These are phyloP conservation scores for Malus orientalis DNA, from an alignment of 306 rosid species.

Conservation along the genomic window DNA sequence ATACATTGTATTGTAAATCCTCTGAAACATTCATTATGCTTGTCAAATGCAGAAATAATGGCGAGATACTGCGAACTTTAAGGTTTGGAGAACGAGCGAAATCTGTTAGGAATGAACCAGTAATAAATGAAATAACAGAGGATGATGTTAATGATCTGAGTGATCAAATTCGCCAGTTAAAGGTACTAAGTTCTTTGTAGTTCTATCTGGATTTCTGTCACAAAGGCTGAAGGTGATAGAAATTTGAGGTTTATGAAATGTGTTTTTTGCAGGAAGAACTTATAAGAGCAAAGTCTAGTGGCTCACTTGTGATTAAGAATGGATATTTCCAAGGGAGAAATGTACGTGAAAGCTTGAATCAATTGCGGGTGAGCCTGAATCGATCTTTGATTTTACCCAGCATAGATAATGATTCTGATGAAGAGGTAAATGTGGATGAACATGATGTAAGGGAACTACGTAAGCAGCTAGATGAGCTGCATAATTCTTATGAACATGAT, in stretches of 20 bases:
- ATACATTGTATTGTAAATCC: neutral
- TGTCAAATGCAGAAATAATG: slow-evolving; percentile 50
- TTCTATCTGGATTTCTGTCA: slow-evolving; percentile 6
- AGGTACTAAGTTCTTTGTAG: slow-evolving; percentile 39
- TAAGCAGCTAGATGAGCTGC: slow-evolving; percentile 59
- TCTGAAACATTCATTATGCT: neutral
- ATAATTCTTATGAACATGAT: slow-evolving; percentile 43
- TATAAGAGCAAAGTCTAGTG: slow-evolving; percentile 59
- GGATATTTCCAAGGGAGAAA: slow-evolving; percentile 58
- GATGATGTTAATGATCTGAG: slow-evolving; percentile 77
- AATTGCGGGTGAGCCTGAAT: slow-evolving; percentile 71
- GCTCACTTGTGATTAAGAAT: slow-evolving; percentile 34
- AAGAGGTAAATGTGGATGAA: slow-evolving; percentile 53
- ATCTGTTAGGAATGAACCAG: slow-evolving; percentile 62
- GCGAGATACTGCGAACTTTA: slow-evolving; percentile 64
- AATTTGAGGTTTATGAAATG: neutral
- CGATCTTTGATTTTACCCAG: slow-evolving; percentile 67
- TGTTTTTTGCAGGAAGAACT: slow-evolving; percentile 72
- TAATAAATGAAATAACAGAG: slow-evolving; percentile 81
- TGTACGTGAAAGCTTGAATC: slow-evolving; percentile 83
- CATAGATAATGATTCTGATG: slow-evolving; percentile 52
- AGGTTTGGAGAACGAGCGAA: slow-evolving; percentile 85
- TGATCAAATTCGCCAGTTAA: slow-evolving; percentile 85
- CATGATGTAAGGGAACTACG: slow-evolving; percentile 58
- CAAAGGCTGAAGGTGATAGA: slow-evolving; percentile 1